Evolutionary conservation across 495 filamentous ascomycete species (phyloP).

Genomic region (Xylaria castorea): DNA sequence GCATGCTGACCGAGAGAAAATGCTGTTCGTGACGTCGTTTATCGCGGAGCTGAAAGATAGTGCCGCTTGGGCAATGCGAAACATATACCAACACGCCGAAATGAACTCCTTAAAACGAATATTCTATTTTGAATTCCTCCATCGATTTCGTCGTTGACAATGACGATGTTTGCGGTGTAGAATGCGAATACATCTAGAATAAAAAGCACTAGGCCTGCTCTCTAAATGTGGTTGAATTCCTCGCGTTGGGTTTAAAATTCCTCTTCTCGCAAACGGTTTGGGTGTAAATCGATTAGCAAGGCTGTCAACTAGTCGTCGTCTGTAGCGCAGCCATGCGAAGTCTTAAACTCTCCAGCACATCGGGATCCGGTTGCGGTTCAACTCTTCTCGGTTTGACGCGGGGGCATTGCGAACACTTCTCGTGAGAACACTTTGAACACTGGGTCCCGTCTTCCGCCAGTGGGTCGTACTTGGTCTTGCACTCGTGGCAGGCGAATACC

Average conservation of each 20-base stretch:
- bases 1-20: constrained; percentile 38
- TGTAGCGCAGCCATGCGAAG: constrained; percentile 36
- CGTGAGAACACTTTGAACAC: constrained; percentile 70
- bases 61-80: constrained; percentile 15
- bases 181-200: constrained; percentile 7
- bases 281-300: neutral
- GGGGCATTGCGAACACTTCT: constrained; percentile 55
- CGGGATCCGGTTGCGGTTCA: constrained; percentile 69
- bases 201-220: constrained; percentile 1
- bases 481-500: constrained; percentile 69
- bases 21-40: constrained; percentile 42
- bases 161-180: neutral
- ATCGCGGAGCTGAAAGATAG: constrained; percentile 3
- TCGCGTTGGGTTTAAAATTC: neutral
- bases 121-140: constrained; percentile 5
- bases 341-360: constrained; percentile 62
- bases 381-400: constrained; percentile 62
- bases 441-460: constrained; percentile 46
- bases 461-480: constrained; percentile 61
- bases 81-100: constrained; percentile 8
- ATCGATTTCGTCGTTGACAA: constrained; percentile 9
- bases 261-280: neutral
- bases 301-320: constrained; percentile 30
- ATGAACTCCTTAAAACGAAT: constrained; percentile 22
- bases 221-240: neutral